Base-by-base conservation (phyloP, 2,329 filamentous ascomycete species). In the Alternaria gaisen region DNA sequence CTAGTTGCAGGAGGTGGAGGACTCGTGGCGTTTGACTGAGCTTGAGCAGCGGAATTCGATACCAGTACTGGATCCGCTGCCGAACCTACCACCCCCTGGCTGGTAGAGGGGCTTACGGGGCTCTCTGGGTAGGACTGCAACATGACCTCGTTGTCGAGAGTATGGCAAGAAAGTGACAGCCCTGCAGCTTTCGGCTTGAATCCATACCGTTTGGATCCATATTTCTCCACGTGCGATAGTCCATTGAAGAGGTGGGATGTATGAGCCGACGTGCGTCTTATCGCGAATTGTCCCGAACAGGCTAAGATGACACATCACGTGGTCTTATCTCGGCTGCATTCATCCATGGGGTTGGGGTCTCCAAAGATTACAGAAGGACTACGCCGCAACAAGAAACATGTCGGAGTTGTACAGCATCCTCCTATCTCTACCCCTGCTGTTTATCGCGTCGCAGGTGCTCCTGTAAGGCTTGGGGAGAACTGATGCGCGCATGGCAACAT, bases 41-140 rank as follows among this genome's bases (percentile, higher is more conserved):
- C 53, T 58, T 67, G 60, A 26, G 53, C 51, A 26, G 59, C 56
- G 53, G 22, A 57, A 57, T 50, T 22, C 26, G 52, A 41, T 59
- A 43, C 38, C 16, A 51, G 34, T 61, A 28, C 36, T 36, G 34
- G 30, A 8, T 40, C 42, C 18, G 44, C 52, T 18, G 42, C 16
- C 43, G 46, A 52, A 36, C 24, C 44, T 16, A 26, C 42, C 18
- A 28, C 44, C 36, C 18, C 40, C 34, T 46, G 53, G 34, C 36
- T 36, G 32, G 32, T 28, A 42, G 56, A 50, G 30, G 59, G 50
- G 46, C 44, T 52, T 22, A 58, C 24, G 8, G 53, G 55, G 36
- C 36, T 54, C 26, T 50, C 51, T 28, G 36, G 43, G 46, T 53
- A 40, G n/a, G 42, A 46, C 30, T 60, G 58, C 54, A 55, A 54